phyloP scores from a whole-genome alignment of 208 protist species.

The Blastocrithidia nonstop region DNA sequence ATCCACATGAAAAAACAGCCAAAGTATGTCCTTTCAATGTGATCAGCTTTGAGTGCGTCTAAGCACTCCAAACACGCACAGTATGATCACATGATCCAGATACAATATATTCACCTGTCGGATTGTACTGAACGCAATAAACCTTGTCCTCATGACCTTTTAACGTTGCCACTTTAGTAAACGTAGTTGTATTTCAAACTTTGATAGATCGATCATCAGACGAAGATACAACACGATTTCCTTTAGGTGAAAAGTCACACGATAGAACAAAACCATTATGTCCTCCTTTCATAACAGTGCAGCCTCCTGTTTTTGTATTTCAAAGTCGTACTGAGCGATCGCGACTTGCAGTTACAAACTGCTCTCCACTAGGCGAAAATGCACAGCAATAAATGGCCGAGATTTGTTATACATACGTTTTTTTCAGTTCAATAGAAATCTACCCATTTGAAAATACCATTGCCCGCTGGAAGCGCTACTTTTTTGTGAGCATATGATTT shows the following conservation, averaged over 20 bases:
- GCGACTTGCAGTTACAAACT: constrained; percentile 61
- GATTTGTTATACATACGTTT: constrained; percentile 40
- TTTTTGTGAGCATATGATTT: not conserved
- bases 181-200: constrained; percentile 59
- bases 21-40: constrained; percentile 56
- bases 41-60: constrained; percentile 30
- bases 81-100: constrained; percentile 68
- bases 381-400: constrained; percentile 71
- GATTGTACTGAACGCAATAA: constrained; percentile 77
- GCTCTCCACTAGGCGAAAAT: constrained; percentile 56
- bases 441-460: constrained; percentile 47
- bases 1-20: constrained; percentile 73
- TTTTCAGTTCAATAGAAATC: constrained; percentile 25
- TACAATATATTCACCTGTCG: constrained; percentile 81
- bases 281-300: constrained; percentile 64
- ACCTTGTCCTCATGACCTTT: constrained; percentile 92
- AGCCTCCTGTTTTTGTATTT: constrained; percentile 37
- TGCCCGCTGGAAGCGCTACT: constrained; percentile 6
- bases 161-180: constrained; percentile 55
- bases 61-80: constrained; percentile 67
- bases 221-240: constrained; percentile 60
- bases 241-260: constrained; percentile 77
- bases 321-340: constrained; percentile 70
- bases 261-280: constrained; percentile 82
- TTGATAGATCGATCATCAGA: constrained; percentile 66